Percentiles rank a stretch among this genome's conserved stretches.
phyloP scores from a whole-genome alignment of 1,284 basidiomycete genomes.

The Chalciporus sp. region DNA sequence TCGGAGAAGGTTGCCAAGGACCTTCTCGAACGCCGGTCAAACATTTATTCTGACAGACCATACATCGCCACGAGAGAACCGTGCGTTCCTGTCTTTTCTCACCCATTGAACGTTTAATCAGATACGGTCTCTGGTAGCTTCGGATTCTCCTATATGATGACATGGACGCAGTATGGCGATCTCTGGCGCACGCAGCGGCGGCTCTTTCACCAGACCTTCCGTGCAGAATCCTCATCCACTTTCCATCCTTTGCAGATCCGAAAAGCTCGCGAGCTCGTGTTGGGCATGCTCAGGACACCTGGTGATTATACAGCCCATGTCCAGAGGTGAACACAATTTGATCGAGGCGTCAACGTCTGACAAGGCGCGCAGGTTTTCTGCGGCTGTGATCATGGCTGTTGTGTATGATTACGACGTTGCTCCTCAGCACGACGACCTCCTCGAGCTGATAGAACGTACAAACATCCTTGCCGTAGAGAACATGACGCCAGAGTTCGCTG shows the following conservation, averaged over 20 bases:
- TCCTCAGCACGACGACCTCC: conserved; percentile 17
- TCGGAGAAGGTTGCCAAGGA: conserved; percentile 28
- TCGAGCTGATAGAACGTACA: conserved; percentile 21
- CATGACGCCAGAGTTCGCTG: conserved; percentile 24
- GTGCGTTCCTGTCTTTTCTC: conserved; percentile 10
- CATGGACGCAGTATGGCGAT: conserved; percentile 21
- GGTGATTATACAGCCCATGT: conserved; percentile 20
- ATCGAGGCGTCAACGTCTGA: not conserved
- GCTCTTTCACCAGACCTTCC: conserved; percentile 33
- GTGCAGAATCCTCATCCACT: conserved; percentile 17
- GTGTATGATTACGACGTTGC: conserved; percentile 30
- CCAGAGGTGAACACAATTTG: conserved; percentile 10
- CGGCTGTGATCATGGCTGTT: conserved; percentile 25
- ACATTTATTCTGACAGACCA: conserved; percentile 31
- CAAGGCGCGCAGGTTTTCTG: conserved; percentile 17
- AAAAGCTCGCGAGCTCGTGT: conserved; percentile 22
- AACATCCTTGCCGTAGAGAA: conserved; percentile 12
- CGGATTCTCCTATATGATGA: conserved; percentile 28
- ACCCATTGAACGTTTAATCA: not conserved
- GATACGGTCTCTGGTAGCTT: conserved; percentile 18
- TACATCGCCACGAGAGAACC: conserved; percentile 24
- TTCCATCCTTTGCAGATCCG: conserved; percentile 24
- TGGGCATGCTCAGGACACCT: conserved; percentile 21
- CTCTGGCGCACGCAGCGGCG: conserved; percentile 26
- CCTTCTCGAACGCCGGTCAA: conserved; percentile 27